Base-by-base conservation (phyloP, 352 stramenopile species). In the Pythium insidiosum region DNA sequence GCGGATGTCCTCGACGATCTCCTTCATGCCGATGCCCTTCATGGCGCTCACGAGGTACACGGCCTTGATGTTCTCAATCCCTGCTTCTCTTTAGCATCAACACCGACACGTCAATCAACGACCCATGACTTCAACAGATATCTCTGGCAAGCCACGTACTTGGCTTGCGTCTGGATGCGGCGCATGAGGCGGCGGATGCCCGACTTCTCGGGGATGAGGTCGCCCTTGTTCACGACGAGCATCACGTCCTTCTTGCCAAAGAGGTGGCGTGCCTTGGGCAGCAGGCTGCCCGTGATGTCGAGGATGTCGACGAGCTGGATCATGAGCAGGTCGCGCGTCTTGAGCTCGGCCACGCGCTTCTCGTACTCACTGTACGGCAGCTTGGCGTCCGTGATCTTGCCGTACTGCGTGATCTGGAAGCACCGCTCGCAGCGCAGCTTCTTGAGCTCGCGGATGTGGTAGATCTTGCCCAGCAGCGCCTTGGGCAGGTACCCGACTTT, bases 261-360 rank as follows among this genome's bases (percentile, higher is more conserved):
- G 28, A 95, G 50, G 55, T 94, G 66, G 21, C 76, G 68, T 38
- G 79, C 66, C 46, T 95, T 93, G 21, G 79, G 82, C 43, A 97
- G 56, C 51, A 96, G 41, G 58, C 76, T 94, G 19, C 84, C 86
- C 0, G 80, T 73, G 47, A 96, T 95, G 58, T 97, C 88, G 12
- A 97, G 83, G 30, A 97, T 90, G 58, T 97, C 88, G 25, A 96
- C 78, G 6, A 97, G 55, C 56, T 95, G 88, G 40, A 97, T 73
- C 64, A 97, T 88, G 15, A 96, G 73, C 68, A 94, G 69, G 49
- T 95, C 83, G 50, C 90, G 82, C 30, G 79, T 63, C 23, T 84
- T 77, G 21, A 96, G 63, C 61, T 80, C 75, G 55, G 84, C 68
- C n/a, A 95, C 70, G 12, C 87, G 75, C 53, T 87, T 73, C 53